Base-by-base conservation (phyloP, 2,329 filamentous ascomycete genomes). In the Sphaceloma murrayae region DNA sequence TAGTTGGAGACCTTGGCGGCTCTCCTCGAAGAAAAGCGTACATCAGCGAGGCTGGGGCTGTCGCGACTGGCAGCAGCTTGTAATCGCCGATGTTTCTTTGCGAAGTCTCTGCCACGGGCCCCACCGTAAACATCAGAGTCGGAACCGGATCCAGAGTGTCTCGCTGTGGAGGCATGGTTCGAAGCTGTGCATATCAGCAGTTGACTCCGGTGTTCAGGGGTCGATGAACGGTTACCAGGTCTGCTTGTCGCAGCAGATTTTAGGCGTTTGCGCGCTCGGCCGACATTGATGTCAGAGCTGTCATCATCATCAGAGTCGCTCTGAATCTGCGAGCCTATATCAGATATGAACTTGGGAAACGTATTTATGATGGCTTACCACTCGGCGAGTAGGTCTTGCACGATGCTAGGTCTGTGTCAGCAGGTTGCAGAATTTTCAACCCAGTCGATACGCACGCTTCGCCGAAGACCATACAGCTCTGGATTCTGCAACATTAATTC, bases 401-500 rank as follows among this genome's bases (percentile, higher is more conserved):
- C 78, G 75, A 59, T 73, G 69, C 71, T 74, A 51, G 49, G 40
- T 47, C 43, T 43, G 34, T 51, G 56, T 67, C 57, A 67, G 63
- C 26, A 33, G 27, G 32, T 34, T 45, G 38, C 46, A 39, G 43
- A 39, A 45, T 30, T 44, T 33, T 22, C 44, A n/a, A 26, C 46
- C 40, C 51, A 39, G 30, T 26, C 7, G 11, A 11, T 42, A 65
- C 82, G 51, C 80, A 91, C 88, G 69, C 91, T 98, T 67, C 91
- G 78, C 55, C 91, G 79, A 53, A 98, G 72, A 36, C 91, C 91
- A 68, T 96, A 98, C 6, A 98, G 72, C 65, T 94, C 87, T 33
- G 91, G 91, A 57, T 98, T 94, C 58, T 85, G 83, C 56, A 81
- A 75, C 55, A 96, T 94, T 58, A 80, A 88, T 34, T 87, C 80